Base-by-base conservation (phyloP, 306 rosid species). In the Arachis stenosperma region DNA sequence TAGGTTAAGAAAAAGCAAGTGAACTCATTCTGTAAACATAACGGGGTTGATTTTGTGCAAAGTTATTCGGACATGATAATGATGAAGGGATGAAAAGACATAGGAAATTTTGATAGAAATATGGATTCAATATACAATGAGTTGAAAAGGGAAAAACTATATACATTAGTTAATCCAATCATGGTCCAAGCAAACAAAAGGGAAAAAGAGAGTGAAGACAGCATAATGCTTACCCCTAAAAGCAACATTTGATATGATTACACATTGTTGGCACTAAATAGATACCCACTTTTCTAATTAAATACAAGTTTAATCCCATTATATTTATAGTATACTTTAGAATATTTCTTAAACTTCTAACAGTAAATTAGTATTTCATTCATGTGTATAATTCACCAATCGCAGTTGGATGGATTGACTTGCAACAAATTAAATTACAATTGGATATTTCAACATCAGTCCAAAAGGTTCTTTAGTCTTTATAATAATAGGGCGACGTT, bases 381-480 rank as follows among this genome's bases (percentile, higher is more conserved):
- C 27, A 22, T 22, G 27, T 22, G 27, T 22, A 22, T 22, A 22
- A 22, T 22, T 22, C 27, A 22, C 27, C 63, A 69, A 73, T 70
- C 70, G 75, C 79, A 74, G 53, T 52, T 71, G 3, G 58, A 86
- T 71, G 3, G 58, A 86, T 88, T 88, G 97, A 88, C 90, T 82
- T 71, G 13, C 60, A 78, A 75, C 57, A 47, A 74, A 13, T 33
- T 58, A 78, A 22, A 22, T 22, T 22, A 22, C 73, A 82, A 46
- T 65, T 65, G 88, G 85, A 76, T 70, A 71, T 55, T 69, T 78
- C 71, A 84, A 81, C 83, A 12, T 59, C 79, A 75, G 88, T 90
- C 90, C 89, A 89, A 89, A 87, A 75, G 80, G 50, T 72, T 82
- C 74, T 71, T 84, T 87, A 4, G 37, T 33, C 37, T 33, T 33